These are phyloP conservation scores for Claviceps humidiphila DNA, from an alignment of 2,329 filamentous ascomycete species.

Conservation along the genomic window DNA sequence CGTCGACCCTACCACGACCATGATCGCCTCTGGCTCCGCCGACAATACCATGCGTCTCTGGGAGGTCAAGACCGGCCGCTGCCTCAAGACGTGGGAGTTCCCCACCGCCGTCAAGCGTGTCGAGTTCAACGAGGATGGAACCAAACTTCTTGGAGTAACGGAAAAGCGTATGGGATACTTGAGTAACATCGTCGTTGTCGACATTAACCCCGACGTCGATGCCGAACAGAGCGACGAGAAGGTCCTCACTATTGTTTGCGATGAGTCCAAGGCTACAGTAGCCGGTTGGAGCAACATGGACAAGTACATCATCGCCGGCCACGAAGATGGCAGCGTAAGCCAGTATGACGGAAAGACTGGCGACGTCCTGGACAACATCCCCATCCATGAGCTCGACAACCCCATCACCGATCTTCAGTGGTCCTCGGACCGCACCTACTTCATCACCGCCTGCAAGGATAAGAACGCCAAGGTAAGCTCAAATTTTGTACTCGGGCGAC, in stretches of 20 bases:
- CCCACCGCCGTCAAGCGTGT: conserved; percentile 93
- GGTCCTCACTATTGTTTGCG: conserved; percentile 75
- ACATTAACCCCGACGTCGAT: conserved; percentile 72
- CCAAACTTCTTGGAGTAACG: conserved; percentile 80
- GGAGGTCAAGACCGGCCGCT: conserved; percentile 86
- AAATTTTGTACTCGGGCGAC: background rate
- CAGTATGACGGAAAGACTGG: conserved; percentile 87
- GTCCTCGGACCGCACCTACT: conserved; percentile 87
- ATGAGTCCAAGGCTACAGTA: conserved; percentile 93
- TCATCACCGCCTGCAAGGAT: conserved; percentile 96
- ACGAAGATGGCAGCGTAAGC: conserved; percentile 89
- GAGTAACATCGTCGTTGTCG: conserved; percentile 83
- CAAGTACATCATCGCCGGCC: conserved; percentile 94
- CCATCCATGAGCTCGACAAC: conserved; percentile 72
- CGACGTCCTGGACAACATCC: conserved; percentile 66
- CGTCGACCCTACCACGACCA: conserved; percentile 78
- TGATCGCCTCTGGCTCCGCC: conserved; percentile 89
- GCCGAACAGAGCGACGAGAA: conserved; percentile 78
- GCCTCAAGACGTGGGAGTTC: conserved; percentile 96
- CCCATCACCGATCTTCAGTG: conserved; percentile 91
- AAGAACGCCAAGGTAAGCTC: conserved; percentile 73
- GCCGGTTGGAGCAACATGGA: conserved; percentile 90
- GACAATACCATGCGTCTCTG: conserved; percentile 97
- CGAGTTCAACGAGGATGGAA: conserved; percentile 92
- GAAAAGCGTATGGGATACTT: conserved; percentile 98